phyloP scores from a whole-genome alignment of 805 yeast genomes.

The Schwanniomyces sp. region DNA sequence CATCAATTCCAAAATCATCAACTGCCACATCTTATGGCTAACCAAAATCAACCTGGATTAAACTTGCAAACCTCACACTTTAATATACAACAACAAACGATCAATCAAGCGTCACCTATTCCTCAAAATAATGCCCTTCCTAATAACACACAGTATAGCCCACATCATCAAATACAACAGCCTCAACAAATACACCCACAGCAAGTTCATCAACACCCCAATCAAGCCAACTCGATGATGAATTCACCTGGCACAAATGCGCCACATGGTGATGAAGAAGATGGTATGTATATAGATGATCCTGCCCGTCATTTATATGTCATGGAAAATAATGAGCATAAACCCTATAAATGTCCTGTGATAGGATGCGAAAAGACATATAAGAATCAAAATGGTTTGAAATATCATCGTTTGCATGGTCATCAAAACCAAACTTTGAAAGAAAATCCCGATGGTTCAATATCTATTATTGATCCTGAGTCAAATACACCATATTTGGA shows the following conservation, averaged over 20 bases:
- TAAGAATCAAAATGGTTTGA: constrained; percentile 95
- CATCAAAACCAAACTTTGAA: constrained; percentile 93
- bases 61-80: constrained; percentile 19
- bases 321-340: constrained; percentile 85
- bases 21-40: neutral
- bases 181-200: constrained; percentile 14
- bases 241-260: constrained; percentile 19
- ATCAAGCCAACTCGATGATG: constrained; percentile 7
- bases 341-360: constrained; percentile 97
- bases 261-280: constrained; percentile 54
- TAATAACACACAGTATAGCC: constrained; percentile 4
- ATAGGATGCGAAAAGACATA: constrained; percentile 97
- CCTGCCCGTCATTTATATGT: constrained; percentile 95
- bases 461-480: constrained; percentile 89
- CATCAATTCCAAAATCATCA: constrained; percentile 3
- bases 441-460: constrained; percentile 90
- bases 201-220: constrained; percentile 14
- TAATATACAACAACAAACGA: constrained; percentile 22
- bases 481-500: constrained; percentile 87
- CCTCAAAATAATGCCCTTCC: constrained; percentile 7
- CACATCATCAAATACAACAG: constrained; percentile 14
- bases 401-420: constrained; percentile 93
- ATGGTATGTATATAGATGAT: constrained; percentile 86
- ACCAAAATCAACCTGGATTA: constrained; percentile 10
- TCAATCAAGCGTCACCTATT: constrained; percentile 14